Evolutionary conservation across 2,329 filamentous ascomycete species (phyloP).

Genomic region (Hypoxylon sp.): DNA sequence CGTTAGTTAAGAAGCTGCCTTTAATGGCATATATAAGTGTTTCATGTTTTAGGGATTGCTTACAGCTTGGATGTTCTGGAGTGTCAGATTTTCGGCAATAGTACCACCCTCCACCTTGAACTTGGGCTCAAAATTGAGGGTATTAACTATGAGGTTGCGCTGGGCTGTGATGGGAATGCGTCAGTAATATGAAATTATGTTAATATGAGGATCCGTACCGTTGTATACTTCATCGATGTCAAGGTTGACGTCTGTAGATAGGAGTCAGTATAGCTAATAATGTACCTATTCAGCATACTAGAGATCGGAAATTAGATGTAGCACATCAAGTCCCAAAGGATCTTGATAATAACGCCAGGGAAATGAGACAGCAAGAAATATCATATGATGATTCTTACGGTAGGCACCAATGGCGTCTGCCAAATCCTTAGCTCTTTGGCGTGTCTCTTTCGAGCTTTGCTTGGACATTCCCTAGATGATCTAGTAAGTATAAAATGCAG

Average conservation of each 20-base stretch:
- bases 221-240: constrained; percentile 78
- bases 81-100: constrained; percentile 70
- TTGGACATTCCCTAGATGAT: constrained; percentile 69
- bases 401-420: constrained; percentile 74
- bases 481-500: not conserved
- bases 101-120: constrained; percentile 74
- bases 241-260: constrained; percentile 68
- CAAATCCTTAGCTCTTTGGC: constrained; percentile 74
- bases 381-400: constrained; percentile 51
- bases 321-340: not conserved
- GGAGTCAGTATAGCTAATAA: not conserved
- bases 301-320: not conserved
- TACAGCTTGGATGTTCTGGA: constrained; percentile 77
- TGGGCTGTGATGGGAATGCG: constrained; percentile 56
- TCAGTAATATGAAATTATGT: not conserved
- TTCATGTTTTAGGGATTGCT: constrained; percentile 41
- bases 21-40: not conserved
- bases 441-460: constrained; percentile 75
- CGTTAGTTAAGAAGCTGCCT: not conserved
- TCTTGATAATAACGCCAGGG: not conserved
- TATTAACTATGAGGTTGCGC: constrained; percentile 69
- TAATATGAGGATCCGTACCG: not conserved
- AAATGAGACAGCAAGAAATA: not conserved
- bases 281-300: not conserved
- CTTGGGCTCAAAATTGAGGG: constrained; percentile 68